Evolutionary conservation across 2,329 filamentous ascomycete species (phyloP).

Genomic region (Plenodomus tracheiphilus): DNA sequence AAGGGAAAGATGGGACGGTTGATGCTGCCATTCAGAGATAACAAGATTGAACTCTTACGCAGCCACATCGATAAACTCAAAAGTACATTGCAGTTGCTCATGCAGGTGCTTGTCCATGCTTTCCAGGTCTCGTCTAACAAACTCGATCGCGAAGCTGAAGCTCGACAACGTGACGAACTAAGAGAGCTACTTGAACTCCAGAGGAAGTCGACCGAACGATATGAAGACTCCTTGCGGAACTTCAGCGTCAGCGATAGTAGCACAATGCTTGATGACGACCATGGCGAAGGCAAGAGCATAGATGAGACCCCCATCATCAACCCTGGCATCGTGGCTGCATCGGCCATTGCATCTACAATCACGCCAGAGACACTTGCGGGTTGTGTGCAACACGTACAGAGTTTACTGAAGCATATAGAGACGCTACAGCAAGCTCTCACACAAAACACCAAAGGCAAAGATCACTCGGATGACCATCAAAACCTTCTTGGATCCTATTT

Average conservation of each 20-base stretch:
- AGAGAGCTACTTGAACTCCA: slow-evolving; percentile 25
- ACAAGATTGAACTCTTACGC: slow-evolving; percentile 32
- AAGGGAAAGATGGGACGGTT: slow-evolving; percentile 29
- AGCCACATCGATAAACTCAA: slow-evolving; percentile 37
- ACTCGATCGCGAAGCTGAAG: slow-evolving; percentile 28
- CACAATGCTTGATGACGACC: slow-evolving; percentile 16
- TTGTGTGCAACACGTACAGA: slow-evolving; percentile 29
- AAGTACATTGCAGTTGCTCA: slow-evolving; percentile 33
- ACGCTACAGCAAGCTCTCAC: slow-evolving; percentile 34
- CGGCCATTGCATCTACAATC: slow-evolving; percentile 23
- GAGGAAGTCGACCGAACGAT: slow-evolving; percentile 26
- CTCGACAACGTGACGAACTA: slow-evolving; percentile 30
- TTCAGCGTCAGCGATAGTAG: slow-evolving; percentile 24
- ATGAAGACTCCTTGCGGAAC: slow-evolving; percentile 28
- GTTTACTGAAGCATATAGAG: slow-evolving; percentile 26
- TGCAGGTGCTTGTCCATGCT: slow-evolving; percentile 33
- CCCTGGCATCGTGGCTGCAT: slow-evolving; percentile 2
- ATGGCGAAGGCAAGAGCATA: slow-evolving; percentile 1
- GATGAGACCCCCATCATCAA: not conserved
- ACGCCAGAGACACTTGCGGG: slow-evolving; percentile 20
- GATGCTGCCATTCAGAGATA: slow-evolving; percentile 36
- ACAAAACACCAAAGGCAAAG: slow-evolving; percentile 46
- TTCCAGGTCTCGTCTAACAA: slow-evolving; percentile 30
- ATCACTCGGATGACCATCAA: slow-evolving; percentile 31
- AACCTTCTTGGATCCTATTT: slow-evolving; percentile 33